These are phyloP conservation scores for Oenanthe sinensis DNA, from an alignment of 129 eudicot genomes.

Conservation along the genomic window DNA sequence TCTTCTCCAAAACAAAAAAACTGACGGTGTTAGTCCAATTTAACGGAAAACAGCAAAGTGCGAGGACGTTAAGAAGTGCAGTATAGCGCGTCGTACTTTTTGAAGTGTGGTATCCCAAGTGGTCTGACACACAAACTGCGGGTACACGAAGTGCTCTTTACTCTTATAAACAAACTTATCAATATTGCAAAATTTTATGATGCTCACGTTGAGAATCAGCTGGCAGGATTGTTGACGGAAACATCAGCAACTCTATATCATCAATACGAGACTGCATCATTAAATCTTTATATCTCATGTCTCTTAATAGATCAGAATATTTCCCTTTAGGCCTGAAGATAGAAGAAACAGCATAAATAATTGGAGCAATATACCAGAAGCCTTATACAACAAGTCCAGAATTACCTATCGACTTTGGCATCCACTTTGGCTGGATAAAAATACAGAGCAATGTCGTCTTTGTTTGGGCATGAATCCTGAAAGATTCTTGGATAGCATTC, in stretches of 20 bases:
- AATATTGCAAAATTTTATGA: background rate
- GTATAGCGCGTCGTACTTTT: too few relatives aligned
- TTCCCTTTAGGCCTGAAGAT: background rate
- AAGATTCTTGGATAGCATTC: background rate
- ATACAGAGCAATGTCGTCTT: slow-evolving; percentile 1
- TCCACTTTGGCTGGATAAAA: background rate
- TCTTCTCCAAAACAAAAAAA: too few relatives aligned
- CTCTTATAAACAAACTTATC: background rate
- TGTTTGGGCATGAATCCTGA: background rate
- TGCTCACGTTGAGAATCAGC: background rate
- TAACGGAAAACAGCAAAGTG: too few relatives aligned
- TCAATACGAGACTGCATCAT: background rate
- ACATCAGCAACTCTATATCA: background rate
- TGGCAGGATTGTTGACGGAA: background rate
- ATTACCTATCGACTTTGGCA: background rate
- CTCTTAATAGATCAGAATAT: background rate
- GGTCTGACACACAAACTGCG: too few relatives aligned
- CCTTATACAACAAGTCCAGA: background rate
- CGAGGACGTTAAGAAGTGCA: too few relatives aligned
- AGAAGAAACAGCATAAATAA: background rate
- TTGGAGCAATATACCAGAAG: background rate
- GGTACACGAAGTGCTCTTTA: too few relatives aligned
- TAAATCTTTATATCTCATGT: background rate
- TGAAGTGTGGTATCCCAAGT: too few relatives aligned
- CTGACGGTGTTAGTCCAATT: too few relatives aligned